A percentile compares a stretch with the other conserved stretches of the same genome.
Evolutionary conservation across 1,284 basidiomycete genomes (phyloP).

Genomic region (Irpex sp.): DNA sequence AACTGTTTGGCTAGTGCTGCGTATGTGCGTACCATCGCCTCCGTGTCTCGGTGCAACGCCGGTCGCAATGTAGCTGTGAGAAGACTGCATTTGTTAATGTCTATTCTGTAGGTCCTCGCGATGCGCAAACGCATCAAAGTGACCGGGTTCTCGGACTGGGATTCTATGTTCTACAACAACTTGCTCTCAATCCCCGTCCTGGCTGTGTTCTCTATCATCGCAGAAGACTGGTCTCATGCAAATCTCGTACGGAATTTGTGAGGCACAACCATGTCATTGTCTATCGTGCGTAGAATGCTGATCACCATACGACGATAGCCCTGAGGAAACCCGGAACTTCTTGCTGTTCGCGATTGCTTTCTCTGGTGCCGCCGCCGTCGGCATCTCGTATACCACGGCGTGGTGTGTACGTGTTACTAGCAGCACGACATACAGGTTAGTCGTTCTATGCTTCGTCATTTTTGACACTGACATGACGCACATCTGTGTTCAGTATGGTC

Average conservation of each 20-base stretch:
- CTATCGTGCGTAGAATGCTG: not conserved
- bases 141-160: constrained; percentile 99
- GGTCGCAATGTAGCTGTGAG: not conserved
- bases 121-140: constrained; percentile 98
- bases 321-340: constrained; percentile 73
- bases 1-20: constrained; percentile 92
- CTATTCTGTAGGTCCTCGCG: constrained; percentile 63
- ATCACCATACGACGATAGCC: constrained; percentile 43
- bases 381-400: constrained; percentile 97
- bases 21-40: constrained; percentile 59
- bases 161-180: constrained; percentile 99
- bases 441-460: constrained; percentile 1
- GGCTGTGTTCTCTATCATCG: constrained; percentile 73
- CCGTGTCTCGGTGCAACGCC: not conserved
- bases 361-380: constrained; percentile 94
- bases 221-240: constrained; percentile 87
- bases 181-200: constrained; percentile 91
- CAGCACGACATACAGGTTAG: constrained; percentile 91
- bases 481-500: constrained; percentile 73
- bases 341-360: constrained; percentile 89
- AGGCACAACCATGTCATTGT: constrained; percentile 25
- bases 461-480: constrained; percentile 7
- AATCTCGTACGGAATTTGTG: constrained; percentile 87
- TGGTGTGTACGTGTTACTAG: constrained; percentile 98
- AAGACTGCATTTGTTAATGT: not conserved